Evolutionary conservation across 129 eudicot species (phyloP), one percentile per base, ranked within the genome.

Genomic region (Escallonia herrerae): DNA sequence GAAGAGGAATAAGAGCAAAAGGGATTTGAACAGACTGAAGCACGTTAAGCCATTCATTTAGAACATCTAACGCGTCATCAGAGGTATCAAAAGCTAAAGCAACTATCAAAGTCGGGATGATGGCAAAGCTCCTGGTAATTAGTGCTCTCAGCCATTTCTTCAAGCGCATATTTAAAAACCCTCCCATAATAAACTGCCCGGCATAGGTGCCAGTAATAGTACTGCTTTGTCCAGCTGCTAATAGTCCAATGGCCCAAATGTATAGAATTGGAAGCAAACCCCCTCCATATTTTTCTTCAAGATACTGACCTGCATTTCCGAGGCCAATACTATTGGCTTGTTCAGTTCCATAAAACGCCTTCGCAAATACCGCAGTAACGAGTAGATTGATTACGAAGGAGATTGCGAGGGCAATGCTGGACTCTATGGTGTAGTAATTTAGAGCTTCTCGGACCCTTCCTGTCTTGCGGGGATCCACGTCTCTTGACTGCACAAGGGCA

Each of bases 161-260:
- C 79, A 93, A 41, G 49, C 86, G 73, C 76, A 93, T 57, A 77
- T 89, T 80, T 66, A 93, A 73, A 63, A 93, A 93, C 22, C 99
- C 99, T 11, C 96, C 91, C 97, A 91, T 91, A 13, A 91, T 87
- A 67, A 91, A 91, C 71, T 91, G 97, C 14, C 97, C 97, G 1
- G 97, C 97, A 65, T 91, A 91, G 0, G 98, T 91, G 6, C 98
- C 98, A 0, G 98, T 89, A 13, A 93, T 88, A 0, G 99, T 93
- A 74, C 96, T 89, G 74, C 99, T 93, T 62, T 93, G 99, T n/a
- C 99, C 99, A 39, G 96, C 99, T 13, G 99, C 99, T 60, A 93
- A 60, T 33, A 93, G 62, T 44, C 99, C 99, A 6, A 86, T 81
- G 14, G 90, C 99, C 99, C 99, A 93, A 7, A 93, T 88, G 75